Base-by-base conservation (phyloP, 306 rosid species). In the Cucumis cinereus region DNA sequence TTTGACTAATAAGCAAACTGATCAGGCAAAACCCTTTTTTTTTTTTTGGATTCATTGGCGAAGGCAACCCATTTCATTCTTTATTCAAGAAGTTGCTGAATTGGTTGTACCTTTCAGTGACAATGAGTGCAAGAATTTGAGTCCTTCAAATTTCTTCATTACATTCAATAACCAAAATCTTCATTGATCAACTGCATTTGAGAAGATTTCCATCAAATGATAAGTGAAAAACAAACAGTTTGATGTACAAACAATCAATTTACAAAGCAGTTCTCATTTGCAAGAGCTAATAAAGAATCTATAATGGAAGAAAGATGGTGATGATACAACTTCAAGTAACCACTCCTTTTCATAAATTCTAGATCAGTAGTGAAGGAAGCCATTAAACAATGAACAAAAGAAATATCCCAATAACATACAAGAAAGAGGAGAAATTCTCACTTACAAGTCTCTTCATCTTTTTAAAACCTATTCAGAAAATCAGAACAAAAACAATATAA, bases 361-460 rank as follows among this genome's bases (percentile, higher is more conserved):
- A 70, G 75, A 81, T 61, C 58, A 41, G 72, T 77, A 74, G 52
- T 43, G 68, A 40, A 57, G n/a, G 64, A 64, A 64, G 71, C 54
- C 71, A 69, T 49, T 64, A 70, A 41, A 47, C 49, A 59, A 73
- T 33, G 82, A 43, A 75, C 53, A 36, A 60, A 47, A 73, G 53
- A 83, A 45, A 75, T 63, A 61, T 76, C 60, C 58, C 72, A 85
- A 83, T 64, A 84, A 68, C 80, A 80, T 77, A 78, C 82, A 71
- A 77, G n/a, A 60, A 52, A 77, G 60, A 30, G 17, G 67, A 55
- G 57, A 59, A 70, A 77, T 56, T 9, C 73, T 84, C 73, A 61
- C 79, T 79, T 85, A 91, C 97, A 91, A 82, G 78, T 93, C 90
- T 87, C 83, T 82, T 78, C 84, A 82, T 85, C 62, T 53, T 73